Evolutionary conservation across 2,329 filamentous ascomycete species (phyloP).

Genomic region (Thelonectria blattea): DNA sequence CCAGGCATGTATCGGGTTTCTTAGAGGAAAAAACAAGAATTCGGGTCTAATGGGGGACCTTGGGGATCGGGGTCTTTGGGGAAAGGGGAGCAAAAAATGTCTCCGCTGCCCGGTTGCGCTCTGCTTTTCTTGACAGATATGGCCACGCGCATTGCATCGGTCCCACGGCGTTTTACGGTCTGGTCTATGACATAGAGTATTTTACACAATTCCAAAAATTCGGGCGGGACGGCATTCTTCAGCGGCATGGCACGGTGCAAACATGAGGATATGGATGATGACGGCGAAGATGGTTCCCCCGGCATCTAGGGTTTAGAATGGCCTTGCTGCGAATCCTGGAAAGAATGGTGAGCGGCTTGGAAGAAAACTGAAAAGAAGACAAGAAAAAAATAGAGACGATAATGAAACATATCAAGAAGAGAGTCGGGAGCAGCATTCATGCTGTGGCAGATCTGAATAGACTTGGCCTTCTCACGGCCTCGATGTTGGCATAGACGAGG

Average conservation of each 20-base stretch:
- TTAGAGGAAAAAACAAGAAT: slow-evolving; percentile 20
- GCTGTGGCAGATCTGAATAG: not conserved
- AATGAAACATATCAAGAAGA: not conserved
- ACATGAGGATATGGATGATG: slow-evolving; percentile 22
- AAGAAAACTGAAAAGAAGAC: not conserved
- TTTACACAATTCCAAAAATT: slow-evolving; percentile 34
- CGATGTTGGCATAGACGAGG: no score
- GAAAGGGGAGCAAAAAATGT: slow-evolving; percentile 1
- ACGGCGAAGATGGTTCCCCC: slow-evolving; percentile 5
- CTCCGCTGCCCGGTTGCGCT: slow-evolving; percentile 23
- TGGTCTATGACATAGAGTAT: slow-evolving; percentile 43
- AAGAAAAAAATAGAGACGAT: slow-evolving; percentile 1
- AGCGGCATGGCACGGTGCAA: slow-evolving; percentile 34
- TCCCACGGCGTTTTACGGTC: slow-evolving; percentile 41
- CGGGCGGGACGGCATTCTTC: slow-evolving; percentile 27
- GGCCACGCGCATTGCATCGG: slow-evolving; percentile 32
- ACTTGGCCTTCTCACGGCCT: no score
- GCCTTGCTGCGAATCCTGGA: not conserved
- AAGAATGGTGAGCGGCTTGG: slow-evolving; percentile 8
- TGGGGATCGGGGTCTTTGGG: not conserved
- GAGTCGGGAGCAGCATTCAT: not conserved
- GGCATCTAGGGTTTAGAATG: not conserved
- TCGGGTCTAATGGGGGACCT: slow-evolving; percentile 10
- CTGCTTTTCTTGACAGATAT: slow-evolving; percentile 26
- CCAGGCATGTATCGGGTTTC: slow-evolving; percentile 12